These are phyloP conservation scores for Boletus vinaceobasis DNA, from an alignment of 768 basidiomycete genomes.

Conservation along the genomic window DNA sequence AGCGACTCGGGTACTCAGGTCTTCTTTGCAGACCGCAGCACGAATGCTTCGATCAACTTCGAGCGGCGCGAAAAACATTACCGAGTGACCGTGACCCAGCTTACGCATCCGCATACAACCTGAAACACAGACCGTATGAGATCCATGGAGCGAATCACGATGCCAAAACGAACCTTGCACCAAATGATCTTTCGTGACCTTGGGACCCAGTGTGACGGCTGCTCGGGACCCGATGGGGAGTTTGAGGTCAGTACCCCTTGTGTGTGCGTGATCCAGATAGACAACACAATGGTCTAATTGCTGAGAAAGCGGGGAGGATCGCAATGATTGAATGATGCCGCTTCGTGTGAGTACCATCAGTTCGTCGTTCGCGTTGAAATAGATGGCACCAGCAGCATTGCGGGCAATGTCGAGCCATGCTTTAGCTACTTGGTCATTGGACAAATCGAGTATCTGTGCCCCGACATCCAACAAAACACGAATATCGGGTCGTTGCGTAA, in stretches of 20 bases:
- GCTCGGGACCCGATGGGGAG: constrained; percentile 35
- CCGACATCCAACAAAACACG: constrained; percentile 51
- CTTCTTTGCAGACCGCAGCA: too few species aligned
- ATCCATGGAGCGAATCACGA: constrained; percentile 41
- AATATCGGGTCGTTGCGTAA: constrained; percentile 32
- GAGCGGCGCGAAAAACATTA: constrained; percentile 43
- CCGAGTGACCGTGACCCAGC: constrained; percentile 42
- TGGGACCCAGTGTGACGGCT: too few species aligned
- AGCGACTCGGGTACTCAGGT: too few species aligned
- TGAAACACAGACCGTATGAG: too few species aligned
- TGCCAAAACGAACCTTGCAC: too few species aligned
- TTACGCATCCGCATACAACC: constrained; percentile 53
- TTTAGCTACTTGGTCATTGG: too few species aligned
- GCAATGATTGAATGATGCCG: background rate
- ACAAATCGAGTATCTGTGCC: constrained; percentile 51
- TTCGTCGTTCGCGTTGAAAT: constrained; percentile 28
- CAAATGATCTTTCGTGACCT: constrained; percentile 50
- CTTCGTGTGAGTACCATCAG: constrained; percentile 1
- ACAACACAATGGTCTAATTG: constrained; percentile 40
- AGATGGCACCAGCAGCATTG: constrained; percentile 42
- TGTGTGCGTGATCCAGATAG: constrained; percentile 54
- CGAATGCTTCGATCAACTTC: constrained; percentile 40
- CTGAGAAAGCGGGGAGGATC: constrained; percentile 15
- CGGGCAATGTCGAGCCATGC: constrained; percentile 18
- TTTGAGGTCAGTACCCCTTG: constrained; percentile 48